A percentile compares a stretch with the other conserved stretches of the same genome.
Evolutionary conservation across 2,329 filamentous ascomycete species (phyloP).

Genomic region (Bipolaris oryzae): DNA sequence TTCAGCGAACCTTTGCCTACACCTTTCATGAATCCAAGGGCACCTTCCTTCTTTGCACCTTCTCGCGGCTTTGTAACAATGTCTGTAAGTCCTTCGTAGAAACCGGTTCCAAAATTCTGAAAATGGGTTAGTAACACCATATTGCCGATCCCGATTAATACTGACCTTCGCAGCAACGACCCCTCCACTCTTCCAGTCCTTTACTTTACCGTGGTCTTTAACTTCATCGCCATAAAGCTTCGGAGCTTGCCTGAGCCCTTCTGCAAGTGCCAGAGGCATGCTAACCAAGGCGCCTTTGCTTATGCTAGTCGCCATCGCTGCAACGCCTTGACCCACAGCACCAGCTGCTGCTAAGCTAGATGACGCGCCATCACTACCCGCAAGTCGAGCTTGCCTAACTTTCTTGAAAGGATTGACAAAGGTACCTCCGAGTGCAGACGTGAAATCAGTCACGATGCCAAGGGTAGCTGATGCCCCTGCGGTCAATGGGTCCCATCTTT

Average conservation of each 20-base stretch:
- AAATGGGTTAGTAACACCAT: not conserved
- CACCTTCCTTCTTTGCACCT: constrained; percentile 41
- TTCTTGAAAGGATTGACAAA: not conserved
- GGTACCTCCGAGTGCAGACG: not conserved
- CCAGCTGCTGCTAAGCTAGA: not conserved
- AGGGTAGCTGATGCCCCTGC: not conserved
- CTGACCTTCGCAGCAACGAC: constrained; percentile 29
- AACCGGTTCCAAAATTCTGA: not conserved
- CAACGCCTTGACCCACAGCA: not conserved
- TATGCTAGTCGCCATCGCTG: not conserved
- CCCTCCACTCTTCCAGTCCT: constrained; percentile 44
- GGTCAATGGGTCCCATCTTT: not conserved
- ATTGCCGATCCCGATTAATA: not conserved
- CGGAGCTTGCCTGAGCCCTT: constrained; percentile 47
- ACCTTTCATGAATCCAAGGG: constrained; percentile 42
- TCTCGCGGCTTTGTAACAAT: constrained; percentile 40
- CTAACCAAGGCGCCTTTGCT: constrained; percentile 39
- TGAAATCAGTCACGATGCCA: not conserved
- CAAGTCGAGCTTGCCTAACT: not conserved
- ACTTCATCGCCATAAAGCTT: constrained; percentile 49
- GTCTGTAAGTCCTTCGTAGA: constrained; percentile 38
- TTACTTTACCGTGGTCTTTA: constrained; percentile 39
- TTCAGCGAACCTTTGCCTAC: constrained; percentile 41
- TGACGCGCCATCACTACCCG: not conserved
- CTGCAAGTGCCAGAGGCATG: constrained; percentile 46